Evolutionary conservation across 2,329 filamentous ascomycete species (phyloP).

Genomic region (Blastomyces percursus): DNA sequence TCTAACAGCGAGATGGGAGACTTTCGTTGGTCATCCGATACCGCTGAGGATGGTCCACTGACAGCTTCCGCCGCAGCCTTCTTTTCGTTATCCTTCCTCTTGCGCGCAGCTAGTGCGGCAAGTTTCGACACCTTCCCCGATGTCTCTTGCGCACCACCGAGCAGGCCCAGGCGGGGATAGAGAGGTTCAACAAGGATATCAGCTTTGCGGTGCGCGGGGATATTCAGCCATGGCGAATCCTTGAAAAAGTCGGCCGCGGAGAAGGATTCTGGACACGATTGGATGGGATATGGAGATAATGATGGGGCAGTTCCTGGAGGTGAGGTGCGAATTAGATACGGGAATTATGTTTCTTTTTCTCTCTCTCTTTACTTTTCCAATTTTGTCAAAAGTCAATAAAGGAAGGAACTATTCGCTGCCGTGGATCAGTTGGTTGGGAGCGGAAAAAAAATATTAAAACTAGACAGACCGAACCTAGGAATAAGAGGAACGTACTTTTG

Average conservation of each 20-base stretch:
- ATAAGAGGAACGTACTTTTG: background rate
- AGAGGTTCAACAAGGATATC: constrained; percentile 51
- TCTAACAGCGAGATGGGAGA: constrained; percentile 29
- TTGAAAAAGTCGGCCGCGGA: constrained; percentile 56
- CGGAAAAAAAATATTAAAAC: background rate
- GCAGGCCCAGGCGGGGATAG: constrained; percentile 52
- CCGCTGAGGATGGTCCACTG: constrained; percentile 4
- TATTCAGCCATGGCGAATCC: constrained; percentile 74
- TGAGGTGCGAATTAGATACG: constrained; percentile 13
- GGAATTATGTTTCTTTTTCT: background rate
- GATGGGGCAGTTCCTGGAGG: constrained; percentile 15
- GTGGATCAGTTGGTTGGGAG: constrained; percentile 5
- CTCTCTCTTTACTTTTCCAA: background rate
- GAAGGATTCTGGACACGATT: constrained; percentile 23
- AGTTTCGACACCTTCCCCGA: constrained; percentile 75
- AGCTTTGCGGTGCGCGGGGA: constrained; percentile 55
- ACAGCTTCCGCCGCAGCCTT: constrained; percentile 18
- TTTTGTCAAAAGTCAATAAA: background rate
- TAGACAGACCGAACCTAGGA: background rate
- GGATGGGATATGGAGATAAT: constrained; percentile 16
- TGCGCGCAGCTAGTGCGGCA: constrained; percentile 74
- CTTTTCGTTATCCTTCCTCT: constrained; percentile 66
- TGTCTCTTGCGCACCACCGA: constrained; percentile 60
- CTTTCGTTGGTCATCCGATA: constrained; percentile 16
- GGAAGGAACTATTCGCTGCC: background rate